Evolutionary conservation across 495 filamentous ascomycete genomes (phyloP), one percentile per base, ranked within the genome.

Genomic region (Ramalina intermedia): DNA sequence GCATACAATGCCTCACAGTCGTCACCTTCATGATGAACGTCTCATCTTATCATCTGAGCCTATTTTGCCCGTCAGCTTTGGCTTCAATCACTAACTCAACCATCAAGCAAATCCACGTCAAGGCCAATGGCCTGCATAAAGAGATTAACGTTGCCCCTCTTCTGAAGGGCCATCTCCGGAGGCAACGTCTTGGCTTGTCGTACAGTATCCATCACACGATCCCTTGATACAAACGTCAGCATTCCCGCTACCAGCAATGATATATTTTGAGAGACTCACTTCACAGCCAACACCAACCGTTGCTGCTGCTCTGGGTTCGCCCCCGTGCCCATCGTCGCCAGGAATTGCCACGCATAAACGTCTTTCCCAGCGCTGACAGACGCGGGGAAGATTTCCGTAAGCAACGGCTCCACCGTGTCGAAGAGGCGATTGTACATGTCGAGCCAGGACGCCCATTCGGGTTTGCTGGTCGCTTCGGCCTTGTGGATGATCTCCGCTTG

Each of bases 121-220:
- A 98, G 72, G 4, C 91, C 93, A 63, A 98, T 96, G 46, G 90
- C 91, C 53, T 87, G 79, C 90, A 98, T 96, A 63, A 98, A 98
- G 26, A 98, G 68, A 64, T 98, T 96, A 55, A 98, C 93, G 60
- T 95, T 90, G 49, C 81, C 81, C 41, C 93, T 71, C 48, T 88
- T 80, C 60, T 82, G 75, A 56, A 75, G 79, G 16, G 81, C 77
- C 77, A 95, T 81, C 38, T 91, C 87, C 16, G 79, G 71, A 12
- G 93, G 91, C 13, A 96, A 76, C 2, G 84, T 86, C 70, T 91
- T 94, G 59, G 84, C 81, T 29, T 93, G 78, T 36, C 70, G 66
- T 7, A 96, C 83, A 3, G 91, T 96, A 60, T 95, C 91, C 87
- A 96, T 93, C 47, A 98, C 91, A 48, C 89, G 80, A 56, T 96